Conservation (phyloP, 306 rosid species). For the Abrus pulchellus region DNA sequence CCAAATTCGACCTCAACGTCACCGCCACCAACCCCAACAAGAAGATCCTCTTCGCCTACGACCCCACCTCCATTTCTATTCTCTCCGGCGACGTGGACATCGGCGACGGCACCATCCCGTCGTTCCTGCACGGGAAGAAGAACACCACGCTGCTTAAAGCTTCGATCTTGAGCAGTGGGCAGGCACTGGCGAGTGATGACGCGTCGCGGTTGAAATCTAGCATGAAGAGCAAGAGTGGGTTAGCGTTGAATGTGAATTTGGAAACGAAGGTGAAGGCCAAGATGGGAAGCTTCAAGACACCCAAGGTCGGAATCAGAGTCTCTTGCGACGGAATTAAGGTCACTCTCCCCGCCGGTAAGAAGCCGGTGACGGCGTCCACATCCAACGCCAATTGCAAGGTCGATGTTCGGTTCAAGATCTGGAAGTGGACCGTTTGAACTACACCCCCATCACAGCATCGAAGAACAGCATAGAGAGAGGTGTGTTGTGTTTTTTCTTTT, state of each 20-base stretch:
- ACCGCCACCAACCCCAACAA: slow-evolving; percentile 57
- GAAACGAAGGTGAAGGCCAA: slow-evolving; percentile 80
- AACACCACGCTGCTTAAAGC: slow-evolving; percentile 73
- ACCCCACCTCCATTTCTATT: slow-evolving; percentile 41
- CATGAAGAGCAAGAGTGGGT: slow-evolving; percentile 72
- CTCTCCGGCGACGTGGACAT: slow-evolving; percentile 41
- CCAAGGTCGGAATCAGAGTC: slow-evolving; percentile 74
- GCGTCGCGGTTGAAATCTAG: slow-evolving; percentile 53
- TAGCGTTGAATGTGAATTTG: slow-evolving; percentile 67
- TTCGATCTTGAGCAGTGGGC: slow-evolving; percentile 50
- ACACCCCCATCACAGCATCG: not conserved
- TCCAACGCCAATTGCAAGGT: slow-evolving; percentile 72
- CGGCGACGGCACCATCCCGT: slow-evolving; percentile 50
- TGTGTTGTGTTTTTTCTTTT: slow-evolving; percentile 26
- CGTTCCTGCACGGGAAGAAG: slow-evolving; percentile 70
- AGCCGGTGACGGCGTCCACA: slow-evolving; percentile 76
- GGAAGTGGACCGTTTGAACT: slow-evolving; percentile 87
- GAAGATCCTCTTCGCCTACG: slow-evolving; percentile 40
- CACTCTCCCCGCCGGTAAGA: slow-evolving; percentile 68
- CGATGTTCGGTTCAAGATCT: slow-evolving; percentile 84
- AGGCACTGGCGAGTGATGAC: slow-evolving; percentile 44
- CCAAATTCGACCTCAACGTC: slow-evolving; percentile 52
- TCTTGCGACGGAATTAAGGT: slow-evolving; percentile 73
- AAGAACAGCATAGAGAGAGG: slow-evolving; percentile 5
- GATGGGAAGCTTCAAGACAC: slow-evolving; percentile 71